phyloP scores from a whole-genome alignment of 805 yeast species.

The Ogataea saltuana region DNA sequence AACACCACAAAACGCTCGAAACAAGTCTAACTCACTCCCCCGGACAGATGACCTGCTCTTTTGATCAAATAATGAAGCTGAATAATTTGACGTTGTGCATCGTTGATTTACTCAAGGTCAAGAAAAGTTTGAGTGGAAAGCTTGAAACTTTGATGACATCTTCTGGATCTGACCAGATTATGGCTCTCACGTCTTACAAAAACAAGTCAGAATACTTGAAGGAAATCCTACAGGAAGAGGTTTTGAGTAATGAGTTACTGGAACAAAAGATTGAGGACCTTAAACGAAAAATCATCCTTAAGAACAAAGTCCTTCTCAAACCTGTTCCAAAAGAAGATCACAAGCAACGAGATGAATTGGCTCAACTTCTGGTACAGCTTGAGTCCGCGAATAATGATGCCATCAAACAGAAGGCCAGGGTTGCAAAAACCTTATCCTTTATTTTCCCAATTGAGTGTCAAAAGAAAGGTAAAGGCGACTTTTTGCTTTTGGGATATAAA shows the following conservation, averaged over 20 bases:
- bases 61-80: constrained; percentile 44
- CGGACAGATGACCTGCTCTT: constrained; percentile 34
- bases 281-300: background rate
- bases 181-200: background rate
- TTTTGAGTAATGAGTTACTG: constrained; percentile 2
- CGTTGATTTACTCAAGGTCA: constrained; percentile 33
- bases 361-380: constrained; percentile 16
- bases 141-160: constrained; percentile 7
- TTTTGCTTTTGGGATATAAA: constrained; percentile 35
- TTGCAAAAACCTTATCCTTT: constrained; percentile 23
- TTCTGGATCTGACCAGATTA: background rate
- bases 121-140: constrained; percentile 13
- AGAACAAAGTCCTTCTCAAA: constrained; percentile 1
- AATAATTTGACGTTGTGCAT: constrained; percentile 40
- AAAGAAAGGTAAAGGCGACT: constrained; percentile 24
- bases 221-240: constrained; percentile 4
- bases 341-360: constrained; percentile 15
- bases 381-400: constrained; percentile 16
- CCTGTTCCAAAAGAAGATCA: background rate
- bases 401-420: constrained; percentile 27
- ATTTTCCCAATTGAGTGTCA: constrained; percentile 37
- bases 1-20: constrained; percentile 8
- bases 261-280: constrained; percentile 5
- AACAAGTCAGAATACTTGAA: constrained; percentile 5
- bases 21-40: constrained; percentile 7